Conservation (phyloP, 176 grass and related monocot species). For the Raddia guianensis region DNA sequence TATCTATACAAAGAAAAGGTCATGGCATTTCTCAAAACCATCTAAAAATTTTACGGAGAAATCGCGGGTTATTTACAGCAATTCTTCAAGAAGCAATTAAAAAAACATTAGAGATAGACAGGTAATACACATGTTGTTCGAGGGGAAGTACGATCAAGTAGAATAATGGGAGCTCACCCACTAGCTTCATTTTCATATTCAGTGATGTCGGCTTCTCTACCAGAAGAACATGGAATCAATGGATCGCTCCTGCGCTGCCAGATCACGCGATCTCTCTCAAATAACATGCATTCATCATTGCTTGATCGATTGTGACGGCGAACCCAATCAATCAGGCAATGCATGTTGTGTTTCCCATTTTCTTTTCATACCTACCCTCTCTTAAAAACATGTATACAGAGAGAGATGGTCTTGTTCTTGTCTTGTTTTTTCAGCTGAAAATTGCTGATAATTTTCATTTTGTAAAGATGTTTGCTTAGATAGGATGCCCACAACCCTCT, state of each 20-base stretch:
- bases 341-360: background rate
- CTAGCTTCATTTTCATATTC: background rate
- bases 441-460: too few species aligned
- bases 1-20: background rate
- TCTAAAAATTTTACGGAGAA: background rate
- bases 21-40: background rate
- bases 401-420: too few species aligned
- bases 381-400: too few species aligned
- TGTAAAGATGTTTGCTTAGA: too few species aligned
- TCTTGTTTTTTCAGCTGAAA: too few species aligned
- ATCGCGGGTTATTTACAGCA: background rate
- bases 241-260: background rate
- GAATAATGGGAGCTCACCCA: too few species aligned
- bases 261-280: background rate
- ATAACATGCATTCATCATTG: background rate
- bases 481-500: too few species aligned
- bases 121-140: background rate
- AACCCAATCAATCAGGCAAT: background rate
- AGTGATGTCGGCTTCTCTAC: background rate
- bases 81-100: background rate
- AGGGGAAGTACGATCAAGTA: background rate
- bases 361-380: background rate
- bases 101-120: background rate
- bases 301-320: constrained; percentile 10
- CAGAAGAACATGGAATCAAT: background rate